Percentiles rank a stretch among this genome's conserved stretches.
Conservation (phyloP, 1,139 yeast genomes). For the Blastobotrys ciferrii region DNA sequence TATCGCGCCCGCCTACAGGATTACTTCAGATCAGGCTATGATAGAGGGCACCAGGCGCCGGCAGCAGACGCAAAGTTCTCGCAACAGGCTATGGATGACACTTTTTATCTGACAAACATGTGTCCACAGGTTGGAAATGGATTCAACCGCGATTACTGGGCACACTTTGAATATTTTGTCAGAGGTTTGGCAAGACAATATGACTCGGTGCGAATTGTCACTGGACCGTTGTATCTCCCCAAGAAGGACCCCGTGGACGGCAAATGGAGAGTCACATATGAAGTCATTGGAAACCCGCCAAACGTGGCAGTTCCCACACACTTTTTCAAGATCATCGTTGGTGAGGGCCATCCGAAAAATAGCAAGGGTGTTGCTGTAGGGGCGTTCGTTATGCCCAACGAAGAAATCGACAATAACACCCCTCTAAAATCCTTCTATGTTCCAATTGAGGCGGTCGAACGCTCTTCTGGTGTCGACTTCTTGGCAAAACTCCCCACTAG, state of each 20-base stretch:
- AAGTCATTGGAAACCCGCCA: conserved; percentile 96
- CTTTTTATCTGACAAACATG: conserved; percentile 84
- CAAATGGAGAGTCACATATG: conserved; percentile 79
- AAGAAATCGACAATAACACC: conserved; percentile 61
- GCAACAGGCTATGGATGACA: conserved; percentile 92
- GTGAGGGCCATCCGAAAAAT: conserved; percentile 50
- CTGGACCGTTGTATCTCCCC: conserved; percentile 93
- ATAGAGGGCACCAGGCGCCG: conserved; percentile 96
- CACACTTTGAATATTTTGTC: conserved; percentile 88
- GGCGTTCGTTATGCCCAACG: conserved; percentile 92
- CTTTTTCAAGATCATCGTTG: conserved; percentile 85
- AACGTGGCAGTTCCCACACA: conserved; percentile 97
- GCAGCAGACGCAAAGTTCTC: conserved; percentile 95
- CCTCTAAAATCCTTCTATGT: conserved; percentile 78
- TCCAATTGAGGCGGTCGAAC: conserved; percentile 85
- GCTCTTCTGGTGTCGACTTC: conserved; percentile 80
- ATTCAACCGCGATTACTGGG: conserved; percentile 96
- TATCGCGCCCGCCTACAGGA: conserved; percentile 78
- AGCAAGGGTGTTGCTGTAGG: conserved; percentile 66
- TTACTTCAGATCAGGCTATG: conserved; percentile 93
- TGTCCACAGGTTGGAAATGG: conserved; percentile 98
- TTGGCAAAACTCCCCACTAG: conserved; percentile 63
- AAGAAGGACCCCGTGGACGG: conserved; percentile 64
- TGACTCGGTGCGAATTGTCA: conserved; percentile 75
- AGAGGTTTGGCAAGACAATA: conserved; percentile 70